Evolutionary conservation across 805 yeast species (phyloP), one percentile per base, ranked within the genome.

Genomic region (Yamadazyma kitorensis): DNA sequence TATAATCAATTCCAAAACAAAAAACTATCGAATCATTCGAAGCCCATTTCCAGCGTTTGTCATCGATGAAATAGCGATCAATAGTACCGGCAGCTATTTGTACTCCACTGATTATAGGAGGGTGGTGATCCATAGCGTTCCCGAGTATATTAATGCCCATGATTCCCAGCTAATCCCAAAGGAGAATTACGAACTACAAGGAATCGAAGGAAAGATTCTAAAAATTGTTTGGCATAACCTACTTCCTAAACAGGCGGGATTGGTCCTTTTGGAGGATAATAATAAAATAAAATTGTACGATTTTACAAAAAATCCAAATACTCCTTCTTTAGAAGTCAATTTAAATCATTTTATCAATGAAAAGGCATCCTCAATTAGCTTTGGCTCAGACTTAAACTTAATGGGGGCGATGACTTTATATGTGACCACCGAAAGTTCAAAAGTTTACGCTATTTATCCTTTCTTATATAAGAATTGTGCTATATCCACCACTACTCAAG

Each of bases 1-100:
- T 34, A 34, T 49, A 11, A 40, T 59, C 16, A 48, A 48, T 17
- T 45, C 54, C 3, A 37, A 31, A 17, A 37, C 47, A 1, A 37
- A 39, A 6, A 47, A 46, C 27, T 63, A 54, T 45, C 42, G 44
- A 24, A 17, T 55, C n/a, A 14, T 40, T 13, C 17, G 17, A 7
- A 17, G 12, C 12, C 12, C 27, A 6, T 37, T 31, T 20, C 2
- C 17, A 15, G 27, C 31, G 6, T 61, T 59, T 37, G 51, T 50
- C 13, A 64, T 72, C 18, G 39, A 44, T 3, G 54, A 56, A 0
- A 31, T 75, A 14, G 46, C 47, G 14, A 37, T 70, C 34, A 76
- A 76, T 47, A 36, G 47, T 4, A 48, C 64, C 23, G 76, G 72
- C 4, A 57, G 67, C 0, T 51, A 68, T 4, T 38, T 76, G 31